Percentiles rank a stretch among this genome's conserved stretches.
Conservation (phyloP, 2,329 filamentous ascomycete genomes). For the Hymenoscyphus occultus region DNA sequence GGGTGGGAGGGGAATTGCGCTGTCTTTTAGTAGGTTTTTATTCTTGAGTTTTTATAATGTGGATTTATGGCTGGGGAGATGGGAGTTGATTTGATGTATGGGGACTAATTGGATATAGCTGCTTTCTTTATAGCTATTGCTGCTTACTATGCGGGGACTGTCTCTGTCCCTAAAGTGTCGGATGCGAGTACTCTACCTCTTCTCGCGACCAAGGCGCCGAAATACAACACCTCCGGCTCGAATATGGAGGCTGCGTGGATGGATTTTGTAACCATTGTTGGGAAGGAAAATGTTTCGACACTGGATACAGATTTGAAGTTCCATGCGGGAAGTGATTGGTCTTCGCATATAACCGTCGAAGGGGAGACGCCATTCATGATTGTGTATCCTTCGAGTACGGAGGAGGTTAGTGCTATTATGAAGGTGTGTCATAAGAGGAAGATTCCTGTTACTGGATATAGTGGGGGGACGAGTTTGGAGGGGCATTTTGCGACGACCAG, state of each 20-base stretch:
- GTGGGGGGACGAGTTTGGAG: slow-evolving; percentile 84
- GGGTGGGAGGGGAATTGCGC: slow-evolving; percentile 47
- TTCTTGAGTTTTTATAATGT: neutral
- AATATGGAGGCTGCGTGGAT: slow-evolving; percentile 68
- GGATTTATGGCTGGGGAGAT: neutral
- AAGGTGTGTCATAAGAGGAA: slow-evolving; percentile 77
- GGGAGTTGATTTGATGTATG: neutral
- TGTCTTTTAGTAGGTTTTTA: slow-evolving; percentile 50
- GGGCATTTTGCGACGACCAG: slow-evolving; percentile 82
- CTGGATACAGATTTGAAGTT: slow-evolving; percentile 50
- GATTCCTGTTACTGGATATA: slow-evolving; percentile 85
- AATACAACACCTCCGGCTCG: slow-evolving; percentile 56
- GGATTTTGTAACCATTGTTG: slow-evolving; percentile 64
- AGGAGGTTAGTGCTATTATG: slow-evolving; percentile 84
- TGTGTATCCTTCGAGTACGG: slow-evolving; percentile 72
- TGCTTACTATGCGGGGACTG: slow-evolving; percentile 56
- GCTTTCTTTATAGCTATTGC: slow-evolving; percentile 29
- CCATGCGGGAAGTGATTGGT: slow-evolving; percentile 63
- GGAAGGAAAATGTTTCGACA: slow-evolving; percentile 63
- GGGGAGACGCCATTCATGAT: slow-evolving; percentile 62
- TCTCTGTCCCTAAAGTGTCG: slow-evolving; percentile 49
- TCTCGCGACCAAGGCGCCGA: slow-evolving; percentile 46
- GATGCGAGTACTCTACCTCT: slow-evolving; percentile 60
- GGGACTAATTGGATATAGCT: neutral
- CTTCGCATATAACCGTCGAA: slow-evolving; percentile 51